Conservation (phyloP, 2,329 filamentous ascomycete genomes). For the Aureobasidium subglaciale region DNA sequence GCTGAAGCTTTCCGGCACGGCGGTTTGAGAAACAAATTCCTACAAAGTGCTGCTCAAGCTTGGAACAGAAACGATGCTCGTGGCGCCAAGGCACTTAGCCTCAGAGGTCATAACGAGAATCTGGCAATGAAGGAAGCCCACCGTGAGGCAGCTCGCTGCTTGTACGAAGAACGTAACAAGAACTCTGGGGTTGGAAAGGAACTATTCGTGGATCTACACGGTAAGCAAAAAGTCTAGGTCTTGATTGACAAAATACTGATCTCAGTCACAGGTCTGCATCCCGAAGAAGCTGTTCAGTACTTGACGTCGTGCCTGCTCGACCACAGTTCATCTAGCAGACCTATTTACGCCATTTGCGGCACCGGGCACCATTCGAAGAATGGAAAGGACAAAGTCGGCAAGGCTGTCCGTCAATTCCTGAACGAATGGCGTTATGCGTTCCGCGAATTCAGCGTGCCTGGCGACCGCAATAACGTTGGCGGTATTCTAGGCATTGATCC, state of each 20-base stretch:
- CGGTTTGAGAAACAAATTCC: slow-evolving; percentile 89
- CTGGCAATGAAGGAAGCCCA: slow-evolving; percentile 96
- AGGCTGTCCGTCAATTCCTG: slow-evolving; percentile 81
- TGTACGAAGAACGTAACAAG: slow-evolving; percentile 92
- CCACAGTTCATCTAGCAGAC: slow-evolving; percentile 62
- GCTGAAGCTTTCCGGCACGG: slow-evolving; percentile 97
- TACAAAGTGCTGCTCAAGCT: slow-evolving; percentile 93
- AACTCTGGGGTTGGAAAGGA: slow-evolving; percentile 51
- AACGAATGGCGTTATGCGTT: slow-evolving; percentile 96
- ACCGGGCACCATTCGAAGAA: slow-evolving; percentile 98
- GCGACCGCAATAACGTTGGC: slow-evolving; percentile 78
- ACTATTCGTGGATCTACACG: slow-evolving; percentile 91
- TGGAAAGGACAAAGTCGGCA: slow-evolving; percentile 96
- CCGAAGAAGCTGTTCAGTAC: slow-evolving; percentile 93
- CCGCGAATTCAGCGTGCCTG: slow-evolving; percentile 90
- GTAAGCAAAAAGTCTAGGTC: slow-evolving; percentile 23
- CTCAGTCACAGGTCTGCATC: slow-evolving; percentile 62
- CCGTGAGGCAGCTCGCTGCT: slow-evolving; percentile 79
- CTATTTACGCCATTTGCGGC: slow-evolving; percentile 92
- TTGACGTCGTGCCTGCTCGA: slow-evolving; percentile 81
- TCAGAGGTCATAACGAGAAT: slow-evolving; percentile 93
- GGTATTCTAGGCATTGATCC: slow-evolving; percentile 60
- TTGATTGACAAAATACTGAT: neutral
- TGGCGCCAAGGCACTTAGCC: slow-evolving; percentile 87
- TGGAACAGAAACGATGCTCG: slow-evolving; percentile 98